Percentiles rank a stretch among this genome's conserved stretches.
Evolutionary conservation across 2,329 filamentous ascomycete genomes (phyloP).

Genomic region (Coniochaeta ligniaria): DNA sequence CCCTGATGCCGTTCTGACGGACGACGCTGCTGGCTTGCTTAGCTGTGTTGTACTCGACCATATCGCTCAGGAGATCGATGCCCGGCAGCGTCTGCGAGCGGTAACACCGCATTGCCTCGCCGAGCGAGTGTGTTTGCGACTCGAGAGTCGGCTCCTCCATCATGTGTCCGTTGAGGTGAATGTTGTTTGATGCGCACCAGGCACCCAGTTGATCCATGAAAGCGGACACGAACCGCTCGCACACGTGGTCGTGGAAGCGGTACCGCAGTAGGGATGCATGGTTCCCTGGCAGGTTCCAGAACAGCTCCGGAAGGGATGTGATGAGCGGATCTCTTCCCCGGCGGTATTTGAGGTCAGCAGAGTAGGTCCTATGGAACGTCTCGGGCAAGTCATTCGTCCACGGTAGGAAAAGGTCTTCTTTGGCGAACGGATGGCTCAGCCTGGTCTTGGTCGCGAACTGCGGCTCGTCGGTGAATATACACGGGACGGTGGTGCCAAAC

Average conservation of each 20-base stretch:
- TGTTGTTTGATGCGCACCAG: conserved; percentile 19
- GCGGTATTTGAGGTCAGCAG: conserved; percentile 5
- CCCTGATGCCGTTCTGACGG: conserved; percentile 19
- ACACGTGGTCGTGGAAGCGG: conserved; percentile 22
- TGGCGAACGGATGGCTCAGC: conserved; percentile 13
- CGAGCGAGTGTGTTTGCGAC: conserved; percentile 21
- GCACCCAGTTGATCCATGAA: conserved; percentile 20
- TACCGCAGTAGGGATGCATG: conserved; percentile 18
- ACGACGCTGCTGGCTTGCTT: conserved; percentile 22
- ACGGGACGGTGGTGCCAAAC: conserved; percentile 20
- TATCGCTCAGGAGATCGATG: conserved; percentile 21
- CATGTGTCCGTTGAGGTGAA: conserved; percentile 22
- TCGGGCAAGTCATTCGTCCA: conserved; percentile 21
- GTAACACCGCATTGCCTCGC: conserved; percentile 25
- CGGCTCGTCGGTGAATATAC: conserved; percentile 24
- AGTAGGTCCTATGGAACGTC: conserved; percentile 16
- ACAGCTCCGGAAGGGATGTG: conserved; percentile 16
- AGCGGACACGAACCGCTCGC: conserved; percentile 21
- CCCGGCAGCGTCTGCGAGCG: conserved; percentile 21
- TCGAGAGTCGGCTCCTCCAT: conserved; percentile 23
- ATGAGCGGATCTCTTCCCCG: conserved; percentile 8
- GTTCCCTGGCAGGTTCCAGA: conserved; percentile 21
- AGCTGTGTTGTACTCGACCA: conserved; percentile 22
- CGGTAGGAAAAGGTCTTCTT: conserved; percentile 20
- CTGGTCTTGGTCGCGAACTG: conserved; percentile 22